A percentile compares a stretch with the other conserved stretches of the same genome.
Evolutionary conservation across 202 grass and related monocot species (phyloP).

Genomic region (Eragrostis tef): DNA sequence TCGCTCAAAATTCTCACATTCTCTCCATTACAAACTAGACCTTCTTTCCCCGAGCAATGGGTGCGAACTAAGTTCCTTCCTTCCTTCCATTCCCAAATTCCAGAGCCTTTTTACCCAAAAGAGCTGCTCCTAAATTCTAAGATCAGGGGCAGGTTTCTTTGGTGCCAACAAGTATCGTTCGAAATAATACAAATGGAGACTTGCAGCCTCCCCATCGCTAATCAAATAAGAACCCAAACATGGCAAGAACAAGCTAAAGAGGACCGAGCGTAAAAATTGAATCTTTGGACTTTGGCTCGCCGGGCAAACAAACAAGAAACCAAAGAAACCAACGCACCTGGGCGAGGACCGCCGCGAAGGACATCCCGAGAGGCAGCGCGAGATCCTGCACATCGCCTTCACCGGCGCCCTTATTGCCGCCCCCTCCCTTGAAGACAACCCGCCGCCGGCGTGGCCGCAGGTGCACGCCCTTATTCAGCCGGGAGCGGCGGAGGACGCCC

Average conservation of each 20-base stretch:
- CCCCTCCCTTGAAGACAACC: constrained; percentile 14
- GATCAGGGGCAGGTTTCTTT: background rate
- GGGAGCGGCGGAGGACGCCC: constrained; percentile 32
- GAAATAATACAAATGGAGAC: background rate
- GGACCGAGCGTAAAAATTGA: constrained; percentile 13
- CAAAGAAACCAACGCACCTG: constrained; percentile 49
- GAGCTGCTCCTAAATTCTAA: background rate
- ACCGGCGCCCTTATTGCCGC: constrained; percentile 22
- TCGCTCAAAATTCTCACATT: background rate
- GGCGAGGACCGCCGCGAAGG: constrained; percentile 83
- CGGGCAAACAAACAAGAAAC: constrained; percentile 3
- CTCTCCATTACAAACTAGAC: background rate
- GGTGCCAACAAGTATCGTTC: background rate
- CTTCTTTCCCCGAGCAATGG: constrained; percentile 10
- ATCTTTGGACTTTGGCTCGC: constrained; percentile 39
- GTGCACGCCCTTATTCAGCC: constrained; percentile 46
- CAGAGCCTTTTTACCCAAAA: background rate
- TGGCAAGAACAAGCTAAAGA: background rate
- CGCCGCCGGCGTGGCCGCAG: constrained; percentile 38
- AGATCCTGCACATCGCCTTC: constrained; percentile 57
- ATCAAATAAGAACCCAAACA: background rate
- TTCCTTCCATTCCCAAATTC: background rate
- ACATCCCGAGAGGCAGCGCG: constrained; percentile 83
- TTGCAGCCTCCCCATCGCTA: background rate
- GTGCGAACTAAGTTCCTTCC: background rate